These are phyloP conservation scores for Umbelopsis isabellina DNA, from an alignment of 192 early-diverging fungal genomes.

Conservation along the genomic window DNA sequence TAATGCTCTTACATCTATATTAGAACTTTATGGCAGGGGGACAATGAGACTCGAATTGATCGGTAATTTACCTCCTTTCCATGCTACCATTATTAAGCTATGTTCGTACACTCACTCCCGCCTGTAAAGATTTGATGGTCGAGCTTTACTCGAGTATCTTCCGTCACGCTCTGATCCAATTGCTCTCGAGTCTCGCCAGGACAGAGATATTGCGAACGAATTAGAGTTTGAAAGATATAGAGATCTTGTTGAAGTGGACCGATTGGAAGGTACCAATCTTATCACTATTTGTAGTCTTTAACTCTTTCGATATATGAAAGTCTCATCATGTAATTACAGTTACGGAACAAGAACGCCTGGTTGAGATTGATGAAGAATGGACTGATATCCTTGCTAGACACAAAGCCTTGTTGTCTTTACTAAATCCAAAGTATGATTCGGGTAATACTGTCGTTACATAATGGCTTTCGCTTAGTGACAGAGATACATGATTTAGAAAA, in stretches of 20 bases:
- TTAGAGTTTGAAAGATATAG: conserved; percentile 58
- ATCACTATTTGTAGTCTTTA: neutral
- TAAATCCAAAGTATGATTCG: conserved; percentile 28
- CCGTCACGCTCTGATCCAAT: conserved; percentile 26
- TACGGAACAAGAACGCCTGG: conserved; percentile 42
- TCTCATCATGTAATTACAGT: conserved; percentile 24
- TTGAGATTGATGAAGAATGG: conserved; percentile 55
- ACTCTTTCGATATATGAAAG: neutral
- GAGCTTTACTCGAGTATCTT: conserved; percentile 52
- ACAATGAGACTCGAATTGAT: conserved; percentile 52
- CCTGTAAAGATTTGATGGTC: conserved; percentile 51
- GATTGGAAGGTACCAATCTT: conserved; percentile 40
- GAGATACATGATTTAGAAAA: neutral
- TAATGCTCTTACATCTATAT: neutral
- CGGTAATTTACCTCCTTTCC: conserved; percentile 20
- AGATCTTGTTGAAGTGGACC: conserved; percentile 53
- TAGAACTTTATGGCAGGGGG: conserved; percentile 54
- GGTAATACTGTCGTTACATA: neutral
- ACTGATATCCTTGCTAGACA: conserved; percentile 51
- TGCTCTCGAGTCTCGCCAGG: conserved; percentile 29
- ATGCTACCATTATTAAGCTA: neutral
- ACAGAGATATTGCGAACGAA: conserved; percentile 49
- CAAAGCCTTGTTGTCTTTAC: conserved; percentile 43
- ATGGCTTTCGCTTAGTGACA: neutral
- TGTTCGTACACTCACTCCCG: neutral